Percentiles rank a stretch among this genome's conserved stretches.
Conservation (phyloP, 257 asterid genomes). For the Capsicum chinense region DNA sequence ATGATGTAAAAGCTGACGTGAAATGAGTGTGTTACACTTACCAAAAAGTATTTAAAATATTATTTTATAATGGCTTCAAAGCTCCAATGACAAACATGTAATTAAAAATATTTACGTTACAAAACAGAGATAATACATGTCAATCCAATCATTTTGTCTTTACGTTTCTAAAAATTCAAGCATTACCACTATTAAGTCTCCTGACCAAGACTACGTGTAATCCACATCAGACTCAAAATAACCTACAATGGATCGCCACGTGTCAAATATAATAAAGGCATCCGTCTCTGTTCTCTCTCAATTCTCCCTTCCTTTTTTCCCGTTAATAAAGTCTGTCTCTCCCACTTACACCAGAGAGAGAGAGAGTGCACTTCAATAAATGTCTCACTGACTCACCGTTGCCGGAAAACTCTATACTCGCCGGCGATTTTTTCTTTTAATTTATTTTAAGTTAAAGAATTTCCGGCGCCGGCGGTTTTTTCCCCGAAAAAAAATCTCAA, state of each 20-base stretch:
- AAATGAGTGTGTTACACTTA: too few relatives aligned
- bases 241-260: not conserved
- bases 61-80: too few relatives aligned
- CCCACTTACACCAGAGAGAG: constrained; percentile 36
- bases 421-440: constrained; percentile 33
- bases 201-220: constrained; percentile 28
- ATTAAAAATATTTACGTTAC: too few relatives aligned
- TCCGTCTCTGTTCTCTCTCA: not conserved
- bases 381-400: constrained; percentile 44
- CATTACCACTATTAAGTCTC: not conserved
- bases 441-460: not conserved
- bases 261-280: not conserved
- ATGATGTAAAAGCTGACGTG: too few relatives aligned
- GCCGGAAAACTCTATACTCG: constrained; percentile 44
- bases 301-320: constrained; percentile 12
- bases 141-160: too few relatives aligned
- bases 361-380: constrained; percentile 40
- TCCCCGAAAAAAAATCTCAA: constrained; percentile 33
- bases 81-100: too few relatives aligned
- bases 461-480: constrained; percentile 2
- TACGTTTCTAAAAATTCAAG: not conserved
- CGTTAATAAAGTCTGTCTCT: constrained; percentile 29
- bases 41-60: too few relatives aligned
- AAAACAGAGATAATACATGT: too few relatives aligned
- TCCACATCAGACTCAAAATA: constrained; percentile 36